A percentile compares a stretch with the other conserved stretches of the same genome.
Conservation (phyloP, 2,329 filamentous ascomycete species). For the Zymoseptoria crescenta region DNA sequence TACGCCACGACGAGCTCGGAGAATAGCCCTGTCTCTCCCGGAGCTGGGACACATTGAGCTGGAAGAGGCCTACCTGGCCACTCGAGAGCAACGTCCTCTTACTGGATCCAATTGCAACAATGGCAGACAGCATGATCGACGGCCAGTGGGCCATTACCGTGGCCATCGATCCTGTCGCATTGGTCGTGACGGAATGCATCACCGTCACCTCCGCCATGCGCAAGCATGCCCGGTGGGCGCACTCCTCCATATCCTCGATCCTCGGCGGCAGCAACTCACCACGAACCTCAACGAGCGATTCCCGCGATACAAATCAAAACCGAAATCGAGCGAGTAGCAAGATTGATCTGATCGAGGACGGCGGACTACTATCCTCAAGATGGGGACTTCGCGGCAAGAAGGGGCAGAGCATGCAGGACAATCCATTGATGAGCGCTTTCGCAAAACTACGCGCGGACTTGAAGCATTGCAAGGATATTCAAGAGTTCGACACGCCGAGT, state of each 20-base stretch:
- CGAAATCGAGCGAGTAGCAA: slow-evolving; percentile 24
- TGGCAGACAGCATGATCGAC: slow-evolving; percentile 4
- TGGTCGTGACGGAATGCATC: slow-evolving; percentile 98
- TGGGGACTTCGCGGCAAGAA: slow-evolving; percentile 94
- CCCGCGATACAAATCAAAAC: slow-evolving; percentile 22
- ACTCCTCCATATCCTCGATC: slow-evolving; percentile 93
- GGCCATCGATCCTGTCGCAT: slow-evolving; percentile 34
- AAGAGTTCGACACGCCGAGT: slow-evolving; percentile 77
- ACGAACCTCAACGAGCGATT: slow-evolving; percentile 9
- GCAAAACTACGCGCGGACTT: slow-evolving; percentile 81
- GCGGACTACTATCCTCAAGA: slow-evolving; percentile 59
- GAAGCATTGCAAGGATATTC: slow-evolving; percentile 79
- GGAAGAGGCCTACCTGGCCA: not conserved
- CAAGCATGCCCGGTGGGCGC: slow-evolving; percentile 91
- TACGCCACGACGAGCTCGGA: not conserved
- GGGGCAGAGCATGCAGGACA: slow-evolving; percentile 94
- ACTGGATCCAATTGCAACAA: not conserved
- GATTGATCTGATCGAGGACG: slow-evolving; percentile 28
- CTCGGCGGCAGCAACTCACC: slow-evolving; percentile 47
- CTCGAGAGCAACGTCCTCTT: not conserved
- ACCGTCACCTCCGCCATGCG: slow-evolving; percentile 97
- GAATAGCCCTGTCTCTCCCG: not conserved
- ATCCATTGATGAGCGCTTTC: slow-evolving; percentile 92
- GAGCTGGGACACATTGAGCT: not conserved
- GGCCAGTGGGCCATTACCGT: slow-evolving; percentile 19